Base-by-base conservation (phyloP, 169 alveolate species). In the Besnoitia besnoiti region DNA sequence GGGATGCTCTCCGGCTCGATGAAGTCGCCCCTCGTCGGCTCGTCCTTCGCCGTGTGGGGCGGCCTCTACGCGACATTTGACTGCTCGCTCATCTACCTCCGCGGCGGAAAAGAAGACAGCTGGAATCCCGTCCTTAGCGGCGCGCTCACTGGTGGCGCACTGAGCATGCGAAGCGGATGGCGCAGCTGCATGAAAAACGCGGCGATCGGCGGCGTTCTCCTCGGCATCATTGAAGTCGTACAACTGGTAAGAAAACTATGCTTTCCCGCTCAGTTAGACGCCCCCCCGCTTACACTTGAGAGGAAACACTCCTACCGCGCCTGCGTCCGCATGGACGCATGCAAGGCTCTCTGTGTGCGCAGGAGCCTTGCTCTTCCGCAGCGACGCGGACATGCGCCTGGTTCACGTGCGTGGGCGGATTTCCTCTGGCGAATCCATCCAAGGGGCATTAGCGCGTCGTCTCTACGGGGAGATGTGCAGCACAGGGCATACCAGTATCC, bases 1-100 rank as follows among this genome's bases (percentile, higher is more conserved):
- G 99, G 99, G n/a, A 92, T 98, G 90, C 97, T 96, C 85, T 97
- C 97, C 94, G 99, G 98, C 21, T 97, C 98, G 84, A 94, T 96
- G 73, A 93, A 98, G 44, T 98, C 99, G 27, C 99, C 99, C 14
- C 96, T 97, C 76, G 97, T 98, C 24, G 99, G 99, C 46, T 99
- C 94, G 35, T 77, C 89, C 91, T 98, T 98, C 93, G 99, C 99
- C 76, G 98, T 98, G 93, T 98, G 99, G 99, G 99, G 99, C 24
- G 99, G 99, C 49, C 96, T 98, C 67, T 98, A 98, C 94, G 97
- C 99, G 85, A 94, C 99, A 44, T 97, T 96, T 91, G 99, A 98
- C 96, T 98, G 99, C 91, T 94, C 98, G 30, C 95, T 98, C 93
- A 98, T 97, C 90, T 96, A 96, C 94, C 77, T 97, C 55, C 95